Percentiles rank a stretch among this genome's conserved stretches.
Conservation (phyloP, 2,329 filamentous ascomycete genomes). For the Sporothrix inflata region DNA sequence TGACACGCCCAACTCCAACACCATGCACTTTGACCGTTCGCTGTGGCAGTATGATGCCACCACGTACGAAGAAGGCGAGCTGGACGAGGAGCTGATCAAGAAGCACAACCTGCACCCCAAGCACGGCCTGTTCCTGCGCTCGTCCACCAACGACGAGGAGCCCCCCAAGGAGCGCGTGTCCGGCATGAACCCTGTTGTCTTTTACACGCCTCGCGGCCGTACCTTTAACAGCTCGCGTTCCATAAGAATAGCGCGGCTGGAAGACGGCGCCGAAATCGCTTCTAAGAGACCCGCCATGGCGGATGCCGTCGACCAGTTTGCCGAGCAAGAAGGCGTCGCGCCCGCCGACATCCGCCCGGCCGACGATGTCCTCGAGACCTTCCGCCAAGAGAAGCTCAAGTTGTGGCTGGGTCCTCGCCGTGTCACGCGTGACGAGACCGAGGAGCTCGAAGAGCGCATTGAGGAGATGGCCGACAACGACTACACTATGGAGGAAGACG, state of each 20-base stretch:
- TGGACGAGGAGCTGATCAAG: slow-evolving; percentile 55
- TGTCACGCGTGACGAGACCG: slow-evolving; percentile 29
- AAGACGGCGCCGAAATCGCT: slow-evolving; percentile 27
- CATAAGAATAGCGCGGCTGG: slow-evolving; percentile 39
- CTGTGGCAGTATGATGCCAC: slow-evolving; percentile 58
- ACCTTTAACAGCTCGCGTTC: slow-evolving; percentile 54
- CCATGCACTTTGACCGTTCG: slow-evolving; percentile 58
- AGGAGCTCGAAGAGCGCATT: slow-evolving; percentile 28
- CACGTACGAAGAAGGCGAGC: slow-evolving; percentile 51
- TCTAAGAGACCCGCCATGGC: slow-evolving; percentile 33
- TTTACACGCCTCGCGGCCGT: slow-evolving; percentile 52
- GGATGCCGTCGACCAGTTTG: slow-evolving; percentile 34
- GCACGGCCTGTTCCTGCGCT: slow-evolving; percentile 56
- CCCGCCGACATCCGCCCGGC: slow-evolving; percentile 33
- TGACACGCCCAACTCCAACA: slow-evolving; percentile 57
- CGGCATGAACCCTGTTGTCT: slow-evolving; percentile 54
- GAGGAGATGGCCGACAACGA: slow-evolving; percentile 27
- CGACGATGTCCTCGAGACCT: slow-evolving; percentile 30
- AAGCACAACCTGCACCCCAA: slow-evolving; percentile 57
- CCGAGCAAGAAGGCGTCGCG: slow-evolving; percentile 37
- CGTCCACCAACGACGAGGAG: slow-evolving; percentile 51
- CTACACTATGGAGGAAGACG: slow-evolving; percentile 32
- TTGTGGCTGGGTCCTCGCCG: slow-evolving; percentile 32
- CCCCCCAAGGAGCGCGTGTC: slow-evolving; percentile 47
- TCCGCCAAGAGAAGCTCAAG: slow-evolving; percentile 31